These are phyloP conservation scores for Alternaria arbusti DNA, from an alignment of 2,329 filamentous ascomycete genomes.

Conservation along the genomic window DNA sequence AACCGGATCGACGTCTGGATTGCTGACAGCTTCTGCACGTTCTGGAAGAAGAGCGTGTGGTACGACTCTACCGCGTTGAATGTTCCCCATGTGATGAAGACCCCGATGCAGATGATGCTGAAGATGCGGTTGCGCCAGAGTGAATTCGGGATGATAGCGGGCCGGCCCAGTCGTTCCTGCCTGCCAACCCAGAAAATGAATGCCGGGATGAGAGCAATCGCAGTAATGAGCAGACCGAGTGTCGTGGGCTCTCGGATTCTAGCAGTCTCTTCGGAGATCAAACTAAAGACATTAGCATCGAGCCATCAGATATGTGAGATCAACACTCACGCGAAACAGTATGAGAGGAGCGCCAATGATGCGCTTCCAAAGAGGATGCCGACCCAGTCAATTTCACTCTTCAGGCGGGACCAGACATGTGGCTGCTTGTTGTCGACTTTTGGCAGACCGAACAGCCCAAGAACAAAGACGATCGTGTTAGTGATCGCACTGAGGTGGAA, in stretches of 20 bases:
- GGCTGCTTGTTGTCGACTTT: slow-evolving; percentile 33
- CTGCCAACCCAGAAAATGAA: slow-evolving; percentile 64
- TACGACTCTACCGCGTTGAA: slow-evolving; percentile 23
- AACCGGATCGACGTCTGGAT: slow-evolving; percentile 52
- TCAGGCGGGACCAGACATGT: slow-evolving; percentile 39
- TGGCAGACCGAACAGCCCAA: slow-evolving; percentile 50
- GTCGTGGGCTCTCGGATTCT: slow-evolving; percentile 54
- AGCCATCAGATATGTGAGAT: slow-evolving; percentile 46
- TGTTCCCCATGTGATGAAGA: slow-evolving; percentile 49
- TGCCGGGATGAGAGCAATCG: slow-evolving; percentile 51
- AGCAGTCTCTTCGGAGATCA: slow-evolving; percentile 2
- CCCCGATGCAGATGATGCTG: slow-evolving; percentile 59
- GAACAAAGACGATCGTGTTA: slow-evolving; percentile 49
- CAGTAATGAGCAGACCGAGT: slow-evolving; percentile 56
- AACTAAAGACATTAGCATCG: slow-evolving; percentile 9
- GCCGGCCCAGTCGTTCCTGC: slow-evolving; percentile 54
- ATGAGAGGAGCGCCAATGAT: slow-evolving; percentile 58
- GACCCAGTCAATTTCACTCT: slow-evolving; percentile 61
- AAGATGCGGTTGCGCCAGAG: slow-evolving; percentile 67
- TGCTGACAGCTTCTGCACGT: slow-evolving; percentile 45
- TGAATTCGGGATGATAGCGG: slow-evolving; percentile 67
- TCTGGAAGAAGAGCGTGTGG: slow-evolving; percentile 54
- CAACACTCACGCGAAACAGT: slow-evolving; percentile 59
- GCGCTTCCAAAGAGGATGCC: slow-evolving; percentile 56
- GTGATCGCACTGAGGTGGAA: slow-evolving; percentile 58